Base-by-base conservation (phyloP, 805 yeast species). In the Phaffomyces thermotolerans region DNA sequence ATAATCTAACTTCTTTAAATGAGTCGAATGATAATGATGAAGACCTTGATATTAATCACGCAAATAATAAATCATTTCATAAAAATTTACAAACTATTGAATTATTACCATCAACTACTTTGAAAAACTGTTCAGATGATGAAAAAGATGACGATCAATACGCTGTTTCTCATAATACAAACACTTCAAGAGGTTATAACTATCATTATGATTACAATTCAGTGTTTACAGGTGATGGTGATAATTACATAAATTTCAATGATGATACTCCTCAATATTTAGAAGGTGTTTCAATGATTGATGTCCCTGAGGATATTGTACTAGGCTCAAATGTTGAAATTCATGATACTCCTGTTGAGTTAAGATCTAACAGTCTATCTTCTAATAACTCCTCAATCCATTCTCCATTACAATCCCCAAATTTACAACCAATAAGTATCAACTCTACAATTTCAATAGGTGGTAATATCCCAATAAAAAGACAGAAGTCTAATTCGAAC, bases 61-160 rank as follows among this genome's bases (percentile, higher is more conserved):
- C 20, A 10, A 9, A 27, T 27, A 27, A 4, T 4, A 27, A 27
- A 27, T 27, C 29, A 27, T 27, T 12, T 27, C 29, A 27, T 27
- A 27, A 27, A 27, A 27, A 27, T 27, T 33, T 46, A 49, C 74
- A 75, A 36, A 84, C 87, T 10, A 89, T 90, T 50, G 88, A 87
- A 32, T 69, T 79, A 36, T 65, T 91, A 41, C 97, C 98, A 3
- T 81, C 96, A 2, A 89, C 98, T 0, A 79, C 87, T 0, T 73
- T 91, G 43, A 89, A 90, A 58, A 78, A 78, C 58, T 86, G 87
- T 8, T 77, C 84, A 49, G 83, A 79, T 45, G 82, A 76, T 38
- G 81, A 76, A 45, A 66, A 65, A 9, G 67, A 65, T 9, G 67
- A 61, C 34, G 54, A 27, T 27, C 29, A 54, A 51, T 56, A 81